Percentiles rank a stretch among this genome's conserved stretches.
Conservation (phyloP, 2,329 filamentous ascomycete species). For the Nemania sp. region DNA sequence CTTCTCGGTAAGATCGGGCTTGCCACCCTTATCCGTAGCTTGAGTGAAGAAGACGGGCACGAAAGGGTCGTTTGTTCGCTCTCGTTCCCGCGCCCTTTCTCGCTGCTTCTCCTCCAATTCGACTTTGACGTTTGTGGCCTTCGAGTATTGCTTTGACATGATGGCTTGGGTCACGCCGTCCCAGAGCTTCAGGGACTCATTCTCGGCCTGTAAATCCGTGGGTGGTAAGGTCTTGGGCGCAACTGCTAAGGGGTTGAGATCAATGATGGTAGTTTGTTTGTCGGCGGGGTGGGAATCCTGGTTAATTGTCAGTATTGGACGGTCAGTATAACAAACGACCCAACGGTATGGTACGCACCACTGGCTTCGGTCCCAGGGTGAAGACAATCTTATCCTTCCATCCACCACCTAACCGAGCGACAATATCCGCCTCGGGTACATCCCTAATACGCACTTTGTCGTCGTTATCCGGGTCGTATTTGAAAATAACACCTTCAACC, state of each 20-base stretch:
- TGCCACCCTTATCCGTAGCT: constrained; percentile 66
- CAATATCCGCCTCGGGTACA: constrained; percentile 84
- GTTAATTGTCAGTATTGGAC: constrained; percentile 27
- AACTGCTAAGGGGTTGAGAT: constrained; percentile 85
- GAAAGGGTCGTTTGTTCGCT: constrained; percentile 77
- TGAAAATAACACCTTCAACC: constrained; percentile 90
- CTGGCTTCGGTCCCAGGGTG: constrained; percentile 68
- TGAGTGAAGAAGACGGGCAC: constrained; percentile 88
- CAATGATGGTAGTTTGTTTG: constrained; percentile 81
- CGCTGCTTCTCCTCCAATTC: constrained; percentile 93
- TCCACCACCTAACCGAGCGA: constrained; percentile 83
- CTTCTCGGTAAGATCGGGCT: constrained; percentile 67
- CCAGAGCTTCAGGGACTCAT: constrained; percentile 93
- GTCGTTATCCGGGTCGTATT: constrained; percentile 88
- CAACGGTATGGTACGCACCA: constrained; percentile 63
- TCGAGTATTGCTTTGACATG: constrained; percentile 80
- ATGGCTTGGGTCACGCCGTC: constrained; percentile 88
- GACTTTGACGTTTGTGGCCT: constrained; percentile 87
- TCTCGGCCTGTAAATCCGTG: constrained; percentile 79
- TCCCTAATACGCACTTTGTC: constrained; percentile 83
- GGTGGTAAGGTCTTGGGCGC: constrained; percentile 84
- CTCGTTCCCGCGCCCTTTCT: constrained; percentile 83
- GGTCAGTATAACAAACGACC: background rate
- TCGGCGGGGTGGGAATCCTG: constrained; percentile 64
- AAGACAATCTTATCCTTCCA: constrained; percentile 82